Evolutionary conservation across 257 asterid species (phyloP).

Genomic region (Galeopsis tetrahit): DNA sequence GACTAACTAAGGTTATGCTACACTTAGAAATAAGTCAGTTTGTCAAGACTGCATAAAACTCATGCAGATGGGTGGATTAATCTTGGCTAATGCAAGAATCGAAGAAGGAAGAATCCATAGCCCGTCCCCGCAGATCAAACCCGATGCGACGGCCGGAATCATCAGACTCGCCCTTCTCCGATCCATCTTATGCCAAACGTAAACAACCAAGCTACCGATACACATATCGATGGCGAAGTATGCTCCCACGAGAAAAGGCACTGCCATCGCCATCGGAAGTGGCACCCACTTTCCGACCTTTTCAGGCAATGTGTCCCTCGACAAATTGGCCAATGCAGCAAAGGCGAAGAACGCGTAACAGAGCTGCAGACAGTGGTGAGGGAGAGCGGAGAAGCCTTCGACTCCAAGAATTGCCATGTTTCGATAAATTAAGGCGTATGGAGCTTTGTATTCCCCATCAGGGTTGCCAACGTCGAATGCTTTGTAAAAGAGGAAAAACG

Average conservation of each 20-base stretch:
- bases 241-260: conserved; percentile 52
- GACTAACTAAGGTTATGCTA: background rate
- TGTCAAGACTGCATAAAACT: conserved; percentile 41
- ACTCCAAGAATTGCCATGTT: conserved; percentile 63
- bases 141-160: conserved; percentile 59
- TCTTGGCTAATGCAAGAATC: conserved; percentile 51
- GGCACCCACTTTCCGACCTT: conserved; percentile 49
- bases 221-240: conserved; percentile 61
- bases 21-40: background rate
- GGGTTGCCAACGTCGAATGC: conserved; percentile 50
- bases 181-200: conserved; percentile 43
- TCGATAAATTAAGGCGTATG: conserved; percentile 47
- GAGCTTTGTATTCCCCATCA: conserved; percentile 51
- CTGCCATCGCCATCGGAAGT: conserved; percentile 59
- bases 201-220: conserved; percentile 52
- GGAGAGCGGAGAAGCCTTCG: conserved; percentile 58
- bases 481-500: conserved; percentile 51
- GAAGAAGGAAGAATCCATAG: conserved; percentile 56
- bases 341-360: conserved; percentile 51
- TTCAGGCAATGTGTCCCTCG: conserved; percentile 37
- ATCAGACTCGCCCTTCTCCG: conserved; percentile 38
- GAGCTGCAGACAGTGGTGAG: conserved; percentile 48
- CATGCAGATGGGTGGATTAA: conserved; percentile 55
- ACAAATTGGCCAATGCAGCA: conserved; percentile 42
- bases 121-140: conserved; percentile 61